These are phyloP conservation scores for Backusella circina DNA, from an alignment of 192 early-diverging fungal genomes.

Conservation along the genomic window DNA sequence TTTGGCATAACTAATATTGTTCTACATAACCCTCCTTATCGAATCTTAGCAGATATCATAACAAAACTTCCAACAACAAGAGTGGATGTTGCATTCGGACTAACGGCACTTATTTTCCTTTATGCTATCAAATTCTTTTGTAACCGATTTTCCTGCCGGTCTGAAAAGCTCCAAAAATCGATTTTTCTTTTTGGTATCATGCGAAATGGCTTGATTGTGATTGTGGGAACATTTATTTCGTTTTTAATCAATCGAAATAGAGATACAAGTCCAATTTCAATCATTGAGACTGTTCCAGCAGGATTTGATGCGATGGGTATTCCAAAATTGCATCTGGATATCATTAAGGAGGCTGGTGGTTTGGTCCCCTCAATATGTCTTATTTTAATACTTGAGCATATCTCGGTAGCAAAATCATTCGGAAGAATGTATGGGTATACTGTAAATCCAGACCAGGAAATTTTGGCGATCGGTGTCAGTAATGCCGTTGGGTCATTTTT, in stretches of 20 bases:
- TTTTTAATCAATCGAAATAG: slow-evolving; percentile 44
- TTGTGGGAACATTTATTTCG: slow-evolving; percentile 72
- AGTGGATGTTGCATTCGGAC: slow-evolving; percentile 59
- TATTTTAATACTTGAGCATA: slow-evolving; percentile 84
- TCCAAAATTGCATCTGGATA: slow-evolving; percentile 47
- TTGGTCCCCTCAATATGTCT: slow-evolving; percentile 64
- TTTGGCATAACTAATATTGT: slow-evolving; percentile 75
- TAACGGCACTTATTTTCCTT: slow-evolving; percentile 38
- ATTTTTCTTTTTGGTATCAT: slow-evolving; percentile 67
- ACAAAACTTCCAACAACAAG: slow-evolving; percentile 43
- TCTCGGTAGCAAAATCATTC: slow-evolving; percentile 86
- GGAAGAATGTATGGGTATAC: slow-evolving; percentile 82
- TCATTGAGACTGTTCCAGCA: slow-evolving; percentile 71
- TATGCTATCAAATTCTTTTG: slow-evolving; percentile 37
- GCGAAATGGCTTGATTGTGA: slow-evolving; percentile 68
- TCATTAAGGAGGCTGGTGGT: slow-evolving; percentile 48
- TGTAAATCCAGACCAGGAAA: slow-evolving; percentile 78
- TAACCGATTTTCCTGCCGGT: slow-evolving; percentile 27
- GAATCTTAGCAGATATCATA: slow-evolving; percentile 17
- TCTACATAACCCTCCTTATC: slow-evolving; percentile 66
- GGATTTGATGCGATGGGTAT: slow-evolving; percentile 64
- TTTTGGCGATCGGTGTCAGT: slow-evolving; percentile 80
- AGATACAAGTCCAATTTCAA: slow-evolving; percentile 43
- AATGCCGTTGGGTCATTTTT: slow-evolving; percentile 89
- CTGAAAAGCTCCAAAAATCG: slow-evolving; percentile 38